Evolutionary conservation across 176 grass and related monocot genomes (phyloP).

Genomic region (Cymbopogon citratus): DNA sequence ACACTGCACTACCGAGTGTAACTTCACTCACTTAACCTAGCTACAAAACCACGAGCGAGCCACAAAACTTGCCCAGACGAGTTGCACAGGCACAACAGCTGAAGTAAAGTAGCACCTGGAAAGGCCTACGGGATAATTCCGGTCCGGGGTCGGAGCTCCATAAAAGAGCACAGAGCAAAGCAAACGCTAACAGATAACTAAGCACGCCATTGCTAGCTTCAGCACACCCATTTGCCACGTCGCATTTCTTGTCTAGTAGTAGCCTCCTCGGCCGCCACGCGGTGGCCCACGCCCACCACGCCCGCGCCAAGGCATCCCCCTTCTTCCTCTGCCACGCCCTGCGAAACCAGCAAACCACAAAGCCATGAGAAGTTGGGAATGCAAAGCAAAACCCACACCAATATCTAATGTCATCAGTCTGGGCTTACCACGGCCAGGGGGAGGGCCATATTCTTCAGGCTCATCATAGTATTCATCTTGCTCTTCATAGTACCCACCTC

Average conservation of each 20-base stretch:
- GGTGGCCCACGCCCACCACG: slow-evolving; percentile 19
- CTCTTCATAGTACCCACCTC: slow-evolving; percentile 42
- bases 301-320: slow-evolving; percentile 28
- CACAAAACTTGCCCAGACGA: slow-evolving; percentile 38
- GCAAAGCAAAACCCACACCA: background rate
- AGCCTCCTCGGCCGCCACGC: background rate
- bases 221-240: background rate
- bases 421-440: slow-evolving; percentile 44
- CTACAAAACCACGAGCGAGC: slow-evolving; percentile 37
- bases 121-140: background rate
- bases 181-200: slow-evolving; percentile 20
- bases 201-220: slow-evolving; percentile 19
- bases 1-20: slow-evolving; percentile 10
- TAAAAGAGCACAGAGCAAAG: slow-evolving; percentile 8
- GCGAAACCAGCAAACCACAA: background rate
- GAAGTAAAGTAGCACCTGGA: background rate
- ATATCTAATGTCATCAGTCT: background rate
- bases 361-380: background rate
- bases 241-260: slow-evolving; percentile 14
- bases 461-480: slow-evolving; percentile 55
- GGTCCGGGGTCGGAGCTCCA: background rate
- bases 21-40: slow-evolving; percentile 22
- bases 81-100: slow-evolving; percentile 13
- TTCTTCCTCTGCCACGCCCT: slow-evolving; percentile 44
- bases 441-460: slow-evolving; percentile 34